phyloP scores from a whole-genome alignment of 306 rosid genomes.

The Cucurbita maxima region DNA sequence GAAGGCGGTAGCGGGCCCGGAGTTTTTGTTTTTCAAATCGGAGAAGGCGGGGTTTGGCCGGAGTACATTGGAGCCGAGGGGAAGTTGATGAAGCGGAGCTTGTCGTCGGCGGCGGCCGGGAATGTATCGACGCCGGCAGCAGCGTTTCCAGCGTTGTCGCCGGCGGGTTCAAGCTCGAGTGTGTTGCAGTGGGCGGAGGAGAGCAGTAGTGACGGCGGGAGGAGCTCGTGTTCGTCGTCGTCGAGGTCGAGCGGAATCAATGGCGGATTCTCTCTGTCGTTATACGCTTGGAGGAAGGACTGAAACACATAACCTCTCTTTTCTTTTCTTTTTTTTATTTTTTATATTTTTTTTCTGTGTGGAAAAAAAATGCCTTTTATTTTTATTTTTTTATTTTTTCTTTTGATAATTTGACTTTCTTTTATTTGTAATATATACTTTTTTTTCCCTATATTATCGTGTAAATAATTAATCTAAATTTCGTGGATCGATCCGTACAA shows the following conservation, averaged over 20 bases:
- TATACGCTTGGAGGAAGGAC: conserved; percentile 65
- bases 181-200: conserved; percentile 86
- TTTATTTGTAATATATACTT: background rate
- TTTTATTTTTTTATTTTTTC: background rate
- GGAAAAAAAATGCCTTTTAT: background rate
- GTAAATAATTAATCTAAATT: background rate
- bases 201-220: conserved; percentile 59
- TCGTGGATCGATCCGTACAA: no score
- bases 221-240: conserved; percentile 75
- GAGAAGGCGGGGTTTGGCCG: conserved; percentile 65
- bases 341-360: background rate
- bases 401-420: background rate
- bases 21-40: conserved; percentile 61
- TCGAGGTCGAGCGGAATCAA: conserved; percentile 39
- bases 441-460: background rate
- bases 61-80: conserved; percentile 64
- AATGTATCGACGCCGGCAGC: conserved; percentile 8
- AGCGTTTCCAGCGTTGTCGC: background rate
- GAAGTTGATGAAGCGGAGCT: conserved; percentile 49
- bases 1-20: conserved; percentile 26
- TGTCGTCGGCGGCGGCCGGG: conserved; percentile 13
- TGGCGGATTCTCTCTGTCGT: conserved; percentile 58
- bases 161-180: conserved; percentile 32
- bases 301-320: background rate
- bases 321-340: background rate